Evolutionary conservation across 108 stramenopile species (phyloP).

Genomic region (Skeletonema menzelii): DNA sequence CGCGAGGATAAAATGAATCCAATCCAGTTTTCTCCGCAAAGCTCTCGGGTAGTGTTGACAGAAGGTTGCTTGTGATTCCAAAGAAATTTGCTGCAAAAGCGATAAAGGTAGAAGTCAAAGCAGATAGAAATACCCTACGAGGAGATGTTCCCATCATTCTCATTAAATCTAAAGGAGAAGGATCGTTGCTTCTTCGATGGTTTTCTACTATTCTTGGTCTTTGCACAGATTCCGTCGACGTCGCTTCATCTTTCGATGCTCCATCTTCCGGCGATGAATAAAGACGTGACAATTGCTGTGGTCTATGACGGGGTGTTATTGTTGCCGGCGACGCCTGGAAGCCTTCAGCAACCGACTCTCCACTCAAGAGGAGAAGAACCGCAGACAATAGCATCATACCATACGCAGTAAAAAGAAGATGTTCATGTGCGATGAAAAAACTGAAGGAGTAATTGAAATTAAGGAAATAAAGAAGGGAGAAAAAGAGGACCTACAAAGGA

Average conservation of each 20-base stretch:
- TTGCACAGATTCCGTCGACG: background rate
- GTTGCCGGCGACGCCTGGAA: background rate
- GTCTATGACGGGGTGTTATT: background rate
- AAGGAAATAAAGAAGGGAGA: too few relatives aligned
- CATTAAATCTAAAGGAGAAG: constrained; percentile 34
- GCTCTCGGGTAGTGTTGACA: constrained; percentile 57
- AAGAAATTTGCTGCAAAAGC: constrained; percentile 73
- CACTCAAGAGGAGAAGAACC: background rate
- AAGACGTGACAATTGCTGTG: background rate
- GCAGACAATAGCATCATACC: background rate
- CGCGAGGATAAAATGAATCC: constrained; percentile 71
- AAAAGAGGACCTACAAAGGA: too few relatives aligned
- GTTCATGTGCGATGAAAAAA: too few relatives aligned
- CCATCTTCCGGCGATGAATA: background rate
- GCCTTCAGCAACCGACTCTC: background rate
- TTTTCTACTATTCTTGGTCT: background rate
- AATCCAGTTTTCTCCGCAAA: constrained; percentile 58
- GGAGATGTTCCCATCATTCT: constrained; percentile 67
- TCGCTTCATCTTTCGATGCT: background rate
- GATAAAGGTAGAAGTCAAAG: constrained; percentile 57
- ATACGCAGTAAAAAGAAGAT: too few relatives aligned
- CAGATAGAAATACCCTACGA: constrained; percentile 51
- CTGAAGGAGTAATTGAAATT: too few relatives aligned
- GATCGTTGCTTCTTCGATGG: background rate
- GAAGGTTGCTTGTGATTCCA: constrained; percentile 63